Base-by-base conservation (phyloP, 768 basidiomycete genomes). In the Lyophyllum shimeji region DNA sequence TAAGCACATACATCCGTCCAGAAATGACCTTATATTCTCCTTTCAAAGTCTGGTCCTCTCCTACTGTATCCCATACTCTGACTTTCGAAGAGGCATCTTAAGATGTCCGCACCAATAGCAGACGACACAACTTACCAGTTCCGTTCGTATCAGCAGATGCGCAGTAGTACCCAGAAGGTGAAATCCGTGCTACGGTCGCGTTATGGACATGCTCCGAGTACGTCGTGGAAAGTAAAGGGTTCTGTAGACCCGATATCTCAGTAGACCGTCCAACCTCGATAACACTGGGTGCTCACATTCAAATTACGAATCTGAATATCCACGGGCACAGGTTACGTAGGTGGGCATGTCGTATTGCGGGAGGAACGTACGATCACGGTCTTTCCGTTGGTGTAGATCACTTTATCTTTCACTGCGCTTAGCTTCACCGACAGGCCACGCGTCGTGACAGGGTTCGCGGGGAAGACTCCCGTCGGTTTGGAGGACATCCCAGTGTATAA, bases 141-240 rank as follows among this genome's bases (percentile, higher is more conserved):
- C 95, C 95, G 27, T 77, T 76, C 3, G 81, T 72, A 68, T 98
- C 95, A 21, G 83, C 96, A 27, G 93, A 96, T 3, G 96, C 95
- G 66, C 91, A 94, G 72, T 98, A 98, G 72, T 87, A 97, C 24
- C 96, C 95, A 1, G 93, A 90, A 0, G 95, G 95, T 1, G 94
- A 94, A 63, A 97, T 83, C 34, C 92, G 85, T 13, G 96, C 95
- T 17, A 95, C 91, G 1, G 92, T 95, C 7, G 93, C 81, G 52
- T 87, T 86, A 61, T 93, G 86, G 3, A 86, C 82, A 71, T 97
- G 95, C 25, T 89, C 90, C 43, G 83, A 77, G 67, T 95, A 94
- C 21, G 85, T 77, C 12, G 76, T 77, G 12, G 86, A 81, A 5
- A 82, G 71, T 2, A 77, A 74, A 12, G 87, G 82, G 67, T 90